Conservation (phyloP, 371 early-diverging fungal species). For the Basidiobolus meristosporus region DNA sequence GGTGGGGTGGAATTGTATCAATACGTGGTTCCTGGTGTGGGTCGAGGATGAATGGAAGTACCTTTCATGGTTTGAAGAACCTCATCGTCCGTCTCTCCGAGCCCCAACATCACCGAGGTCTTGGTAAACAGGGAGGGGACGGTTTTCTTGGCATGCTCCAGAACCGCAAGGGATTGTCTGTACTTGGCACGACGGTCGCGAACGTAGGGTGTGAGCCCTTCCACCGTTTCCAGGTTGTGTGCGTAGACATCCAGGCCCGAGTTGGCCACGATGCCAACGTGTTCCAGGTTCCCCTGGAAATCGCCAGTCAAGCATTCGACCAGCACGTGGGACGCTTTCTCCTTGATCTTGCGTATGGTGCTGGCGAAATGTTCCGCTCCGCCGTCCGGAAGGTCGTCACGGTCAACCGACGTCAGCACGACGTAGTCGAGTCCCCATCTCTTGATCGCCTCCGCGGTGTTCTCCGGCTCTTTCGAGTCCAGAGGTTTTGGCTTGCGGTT, state of each 20-base stretch:
- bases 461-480: conserved; percentile 85
- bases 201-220: conserved; percentile 72
- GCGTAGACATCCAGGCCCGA: conserved; percentile 97
- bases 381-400: conserved; percentile 88
- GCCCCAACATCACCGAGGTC: conserved; percentile 93
- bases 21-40: too few species aligned
- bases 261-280: conserved; percentile 64
- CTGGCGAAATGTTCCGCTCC: conserved; percentile 89
- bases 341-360: conserved; percentile 72
- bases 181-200: conserved; percentile 90
- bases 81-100: conserved; percentile 93
- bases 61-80: conserved; percentile 70
- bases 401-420: conserved; percentile 91
- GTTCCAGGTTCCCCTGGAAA: conserved; percentile 63
- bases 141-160: conserved; percentile 70
- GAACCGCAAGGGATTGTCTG: conserved; percentile 75
- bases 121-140: conserved; percentile 77
- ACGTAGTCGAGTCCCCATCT: conserved; percentile 95
- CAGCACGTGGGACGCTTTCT: conserved; percentile 74
- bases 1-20: too few species aligned
- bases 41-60: too few species aligned
- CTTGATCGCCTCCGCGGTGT: conserved; percentile 85
- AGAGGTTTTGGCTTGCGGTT: conserved; percentile 70
- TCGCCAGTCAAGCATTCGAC: conserved; percentile 96
- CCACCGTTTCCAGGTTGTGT: conserved; percentile 96